A percentile compares a stretch with the other conserved stretches of the same genome.
Conservation (phyloP, 202 grass and related monocot genomes). For the Panicum hallii region DNA sequence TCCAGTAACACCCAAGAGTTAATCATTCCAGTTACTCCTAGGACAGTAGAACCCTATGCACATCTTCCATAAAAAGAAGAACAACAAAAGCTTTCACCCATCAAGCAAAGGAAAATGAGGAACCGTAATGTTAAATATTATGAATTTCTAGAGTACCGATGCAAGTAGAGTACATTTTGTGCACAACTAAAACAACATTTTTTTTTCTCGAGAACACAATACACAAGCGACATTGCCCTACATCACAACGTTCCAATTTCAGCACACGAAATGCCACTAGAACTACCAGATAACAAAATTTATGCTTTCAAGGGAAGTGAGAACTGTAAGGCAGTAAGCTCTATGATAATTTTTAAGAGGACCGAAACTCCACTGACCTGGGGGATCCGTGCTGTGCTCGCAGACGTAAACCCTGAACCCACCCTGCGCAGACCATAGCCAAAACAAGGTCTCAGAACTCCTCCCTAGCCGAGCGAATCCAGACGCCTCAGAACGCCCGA, state of each 20-base stretch:
- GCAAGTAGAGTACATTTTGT: not conserved
- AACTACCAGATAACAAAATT: not conserved
- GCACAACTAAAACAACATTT: not conserved
- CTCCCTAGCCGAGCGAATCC: not conserved
- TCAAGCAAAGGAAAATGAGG: not conserved
- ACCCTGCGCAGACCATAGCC: slow-evolving; percentile 50
- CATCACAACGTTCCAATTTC: slow-evolving; percentile 8
- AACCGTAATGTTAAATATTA: not conserved
- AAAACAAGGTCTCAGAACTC: not conserved
- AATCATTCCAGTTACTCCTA: not conserved
- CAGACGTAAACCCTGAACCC: slow-evolving; percentile 69
- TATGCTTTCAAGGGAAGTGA: not conserved
- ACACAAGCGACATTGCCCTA: not conserved
- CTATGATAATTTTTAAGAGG: too few species aligned
- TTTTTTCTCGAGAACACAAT: not conserved
- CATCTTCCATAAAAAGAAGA: not conserved
- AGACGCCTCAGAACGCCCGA: not conserved
- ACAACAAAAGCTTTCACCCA: not conserved
- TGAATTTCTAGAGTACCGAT: not conserved
- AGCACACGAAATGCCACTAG: not conserved
- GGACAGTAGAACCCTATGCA: not conserved
- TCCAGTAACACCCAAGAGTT: not conserved
- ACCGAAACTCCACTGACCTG: slow-evolving; percentile 46
- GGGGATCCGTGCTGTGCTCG: slow-evolving; percentile 71
- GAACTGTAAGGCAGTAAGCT: not conserved